These are phyloP conservation scores for Chimonanthus salicifolius DNA, from an alignment of 164 flowering plant species.

Conservation along the genomic window DNA sequence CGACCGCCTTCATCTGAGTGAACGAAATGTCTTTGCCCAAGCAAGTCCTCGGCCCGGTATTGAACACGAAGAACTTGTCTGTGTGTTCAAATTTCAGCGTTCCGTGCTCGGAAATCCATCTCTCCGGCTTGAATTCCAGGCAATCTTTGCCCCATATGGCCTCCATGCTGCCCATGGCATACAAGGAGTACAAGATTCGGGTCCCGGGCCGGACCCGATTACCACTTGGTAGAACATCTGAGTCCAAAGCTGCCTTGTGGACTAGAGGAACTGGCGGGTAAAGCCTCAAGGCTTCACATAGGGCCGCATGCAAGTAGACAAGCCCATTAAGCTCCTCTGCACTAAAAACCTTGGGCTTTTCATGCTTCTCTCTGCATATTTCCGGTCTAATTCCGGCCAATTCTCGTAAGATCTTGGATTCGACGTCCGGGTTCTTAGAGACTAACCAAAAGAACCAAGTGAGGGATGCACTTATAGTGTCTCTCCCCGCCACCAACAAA, in stretches of 20 bases:
- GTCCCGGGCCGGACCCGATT: conserved; percentile 18
- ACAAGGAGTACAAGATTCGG: conserved; percentile 19
- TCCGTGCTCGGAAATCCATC: conserved; percentile 38
- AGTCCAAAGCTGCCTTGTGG: conserved; percentile 17
- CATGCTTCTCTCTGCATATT: not conserved
- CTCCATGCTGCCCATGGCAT: conserved; percentile 37
- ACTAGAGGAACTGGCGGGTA: conserved; percentile 42
- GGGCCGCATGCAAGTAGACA: conserved; percentile 35
- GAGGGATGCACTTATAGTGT: conserved; percentile 30
- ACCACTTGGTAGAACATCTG: conserved; percentile 40
- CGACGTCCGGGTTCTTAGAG: conserved; percentile 22
- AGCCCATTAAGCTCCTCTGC: conserved; percentile 14
- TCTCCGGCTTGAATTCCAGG: conserved; percentile 45
- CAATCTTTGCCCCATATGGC: conserved; percentile 50
- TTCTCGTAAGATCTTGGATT: conserved; percentile 26
- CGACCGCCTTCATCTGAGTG: conserved; percentile 40
- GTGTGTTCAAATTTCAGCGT: conserved; percentile 19
- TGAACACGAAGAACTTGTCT: conserved; percentile 34
- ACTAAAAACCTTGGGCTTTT: conserved; percentile 3
- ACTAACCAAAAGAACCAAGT: conserved; percentile 40
- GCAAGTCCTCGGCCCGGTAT: conserved; percentile 47
- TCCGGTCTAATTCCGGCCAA: not conserved
- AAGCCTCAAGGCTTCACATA: conserved; percentile 40
- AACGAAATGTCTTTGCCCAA: conserved; percentile 34
- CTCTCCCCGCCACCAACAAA: conserved; percentile 31